A percentile compares a stretch with the other conserved stretches of the same genome.
phyloP scores from a whole-genome alignment of 257 asterid genomes.

The Mentha longifolia region DNA sequence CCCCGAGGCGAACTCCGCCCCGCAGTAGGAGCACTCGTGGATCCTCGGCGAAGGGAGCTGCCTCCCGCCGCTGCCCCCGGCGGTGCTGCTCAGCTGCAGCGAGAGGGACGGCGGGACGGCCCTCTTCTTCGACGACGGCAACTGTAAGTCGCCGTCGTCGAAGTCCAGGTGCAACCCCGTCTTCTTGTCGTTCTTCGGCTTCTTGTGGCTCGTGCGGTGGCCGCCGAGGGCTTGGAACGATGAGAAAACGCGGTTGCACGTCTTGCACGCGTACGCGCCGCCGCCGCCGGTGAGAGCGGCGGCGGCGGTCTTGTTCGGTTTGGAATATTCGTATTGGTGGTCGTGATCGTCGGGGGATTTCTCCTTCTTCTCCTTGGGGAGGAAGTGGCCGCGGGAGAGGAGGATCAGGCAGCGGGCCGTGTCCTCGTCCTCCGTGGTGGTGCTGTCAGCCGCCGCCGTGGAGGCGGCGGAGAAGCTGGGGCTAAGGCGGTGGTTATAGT shows the following conservation, averaged over 20 bases:
- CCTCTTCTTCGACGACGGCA: constrained; percentile 36
- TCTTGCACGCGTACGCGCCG: constrained; percentile 56
- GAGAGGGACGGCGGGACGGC: constrained; percentile 39
- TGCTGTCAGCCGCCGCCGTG: constrained; percentile 29
- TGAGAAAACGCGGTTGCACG: constrained; percentile 53
- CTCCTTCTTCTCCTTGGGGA: not conserved
- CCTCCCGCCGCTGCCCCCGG: constrained; percentile 22
- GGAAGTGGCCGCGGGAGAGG: constrained; percentile 45
- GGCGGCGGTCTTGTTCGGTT: not conserved
- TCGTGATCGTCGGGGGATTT: not conserved
- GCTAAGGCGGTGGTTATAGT: constrained; percentile 23
- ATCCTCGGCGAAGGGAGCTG: constrained; percentile 36
- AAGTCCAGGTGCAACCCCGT: constrained; percentile 1
- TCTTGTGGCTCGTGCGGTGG: constrained; percentile 70
- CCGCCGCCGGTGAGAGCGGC: constrained; percentile 12
- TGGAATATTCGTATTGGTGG: not conserved
- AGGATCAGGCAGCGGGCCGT: constrained; percentile 53
- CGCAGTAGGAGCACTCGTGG: constrained; percentile 48
- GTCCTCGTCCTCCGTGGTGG: constrained; percentile 54
- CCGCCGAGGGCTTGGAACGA: constrained; percentile 74
- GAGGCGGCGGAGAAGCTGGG: constrained; percentile 16
- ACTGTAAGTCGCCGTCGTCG: constrained; percentile 45
- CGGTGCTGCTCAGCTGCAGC: constrained; percentile 39
- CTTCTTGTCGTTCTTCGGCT: constrained; percentile 42
- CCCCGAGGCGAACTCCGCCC: constrained; percentile 49